Evolutionary conservation across 176 grass and related monocot species (phyloP).

Genomic region (Neostapfia colusana): DNA sequence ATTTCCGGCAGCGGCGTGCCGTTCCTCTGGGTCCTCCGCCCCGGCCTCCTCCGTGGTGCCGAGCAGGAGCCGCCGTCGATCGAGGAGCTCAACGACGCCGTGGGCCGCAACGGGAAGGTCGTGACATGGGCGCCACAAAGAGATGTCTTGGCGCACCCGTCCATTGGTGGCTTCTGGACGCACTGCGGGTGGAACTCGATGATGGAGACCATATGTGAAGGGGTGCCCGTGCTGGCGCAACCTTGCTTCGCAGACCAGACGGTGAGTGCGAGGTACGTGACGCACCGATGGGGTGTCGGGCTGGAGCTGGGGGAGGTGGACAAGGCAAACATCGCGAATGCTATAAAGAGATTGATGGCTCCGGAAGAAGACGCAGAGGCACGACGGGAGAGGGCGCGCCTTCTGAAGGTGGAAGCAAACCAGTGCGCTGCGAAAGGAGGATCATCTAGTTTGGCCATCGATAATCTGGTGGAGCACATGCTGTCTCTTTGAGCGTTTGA

Average conservation of each 20-base stretch:
- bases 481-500: not conserved
- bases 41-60: not conserved
- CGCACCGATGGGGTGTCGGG: slow-evolving; percentile 29
- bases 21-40: slow-evolving; percentile 51
- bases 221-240: slow-evolving; percentile 41
- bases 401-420: not conserved
- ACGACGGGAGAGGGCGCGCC: not conserved
- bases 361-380: not conserved
- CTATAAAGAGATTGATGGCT: slow-evolving; percentile 2
- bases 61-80: not conserved
- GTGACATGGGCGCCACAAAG: slow-evolving; percentile 41
- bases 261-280: slow-evolving; percentile 39
- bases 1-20: slow-evolving; percentile 12
- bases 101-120: not conserved
- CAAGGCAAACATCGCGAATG: not conserved
- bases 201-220: slow-evolving; percentile 30
- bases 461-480: slow-evolving; percentile 16
- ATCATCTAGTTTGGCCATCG: not conserved
- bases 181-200: slow-evolving; percentile 60
- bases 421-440: not conserved
- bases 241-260: slow-evolving; percentile 47
- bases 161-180: slow-evolving; percentile 32
- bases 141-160: slow-evolving; percentile 33
- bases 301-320: not conserved
- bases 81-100: not conserved